These are phyloP conservation scores for Sanchytrium tribonematis DNA, from an alignment of 371 early-diverging fungal species.

Conservation along the genomic window DNA sequence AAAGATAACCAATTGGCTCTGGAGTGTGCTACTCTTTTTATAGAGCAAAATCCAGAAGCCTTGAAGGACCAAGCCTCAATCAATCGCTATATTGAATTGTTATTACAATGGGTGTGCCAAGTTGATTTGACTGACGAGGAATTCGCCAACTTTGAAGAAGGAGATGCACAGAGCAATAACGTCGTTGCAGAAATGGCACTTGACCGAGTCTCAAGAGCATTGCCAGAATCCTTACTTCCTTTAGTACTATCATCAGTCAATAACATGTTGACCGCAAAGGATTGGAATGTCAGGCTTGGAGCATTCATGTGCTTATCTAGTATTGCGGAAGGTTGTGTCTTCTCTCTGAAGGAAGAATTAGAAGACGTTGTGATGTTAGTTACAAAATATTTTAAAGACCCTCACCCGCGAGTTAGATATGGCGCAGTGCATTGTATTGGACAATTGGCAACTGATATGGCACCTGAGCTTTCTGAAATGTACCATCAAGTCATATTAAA, in stretches of 20 bases:
- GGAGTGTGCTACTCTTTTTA: background rate
- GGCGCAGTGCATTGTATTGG: constrained; percentile 84
- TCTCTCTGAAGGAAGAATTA: constrained; percentile 65
- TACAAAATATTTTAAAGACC: constrained; percentile 44
- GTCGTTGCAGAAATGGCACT: constrained; percentile 75
- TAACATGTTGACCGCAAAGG: constrained; percentile 45
- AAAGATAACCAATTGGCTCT: background rate
- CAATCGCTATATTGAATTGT: background rate
- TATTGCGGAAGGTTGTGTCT: constrained; percentile 81
- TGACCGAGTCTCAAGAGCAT: constrained; percentile 62
- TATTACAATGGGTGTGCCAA: background rate
- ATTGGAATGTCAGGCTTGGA: constrained; percentile 77
- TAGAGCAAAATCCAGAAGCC: background rate
- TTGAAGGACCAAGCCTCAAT: background rate
- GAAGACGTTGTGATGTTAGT: constrained; percentile 23
- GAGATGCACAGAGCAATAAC: constrained; percentile 41
- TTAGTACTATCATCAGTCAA: constrained; percentile 63
- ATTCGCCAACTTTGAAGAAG: constrained; percentile 25
- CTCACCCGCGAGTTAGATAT: constrained; percentile 81
- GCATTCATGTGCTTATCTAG: constrained; percentile 73
- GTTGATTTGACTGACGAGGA: background rate
- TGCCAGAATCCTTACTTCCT: constrained; percentile 65
- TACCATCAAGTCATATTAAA: constrained; percentile 44
- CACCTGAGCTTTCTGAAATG: constrained; percentile 11
- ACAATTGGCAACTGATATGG: constrained; percentile 85